Evolutionary conservation across 1,284 basidiomycete genomes (phyloP).

Genomic region (Leccinum insigne): DNA sequence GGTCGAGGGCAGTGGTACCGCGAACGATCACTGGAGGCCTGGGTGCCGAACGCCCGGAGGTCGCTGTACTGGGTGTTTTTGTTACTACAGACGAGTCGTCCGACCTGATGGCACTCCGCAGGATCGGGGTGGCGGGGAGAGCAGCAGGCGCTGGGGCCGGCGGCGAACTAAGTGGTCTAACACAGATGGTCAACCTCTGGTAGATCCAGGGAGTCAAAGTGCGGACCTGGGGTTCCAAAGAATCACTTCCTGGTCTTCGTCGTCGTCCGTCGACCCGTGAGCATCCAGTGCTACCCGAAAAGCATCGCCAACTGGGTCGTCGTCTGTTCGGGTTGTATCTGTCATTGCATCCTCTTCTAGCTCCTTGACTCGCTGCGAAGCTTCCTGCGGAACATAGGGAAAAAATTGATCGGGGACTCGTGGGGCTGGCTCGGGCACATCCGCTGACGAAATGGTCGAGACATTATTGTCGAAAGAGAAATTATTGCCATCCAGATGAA

Average conservation of each 20-base stretch:
- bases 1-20: conserved; percentile 60
- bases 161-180: conserved; percentile 40
- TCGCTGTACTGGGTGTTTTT: conserved; percentile 25
- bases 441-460: conserved; percentile 10
- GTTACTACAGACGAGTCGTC: conserved; percentile 24
- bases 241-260: conserved; percentile 60
- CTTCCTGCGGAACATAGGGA: conserved; percentile 7
- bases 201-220: conserved; percentile 1
- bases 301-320: conserved; percentile 79
- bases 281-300: conserved; percentile 62
- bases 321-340: conserved; percentile 70
- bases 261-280: conserved; percentile 34
- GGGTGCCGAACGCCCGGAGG: conserved; percentile 17
- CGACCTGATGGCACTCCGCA: conserved; percentile 27
- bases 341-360: conserved; percentile 69
- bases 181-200: conserved; percentile 11
- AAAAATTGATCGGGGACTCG: conserved; percentile 20
- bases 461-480: conserved; percentile 19
- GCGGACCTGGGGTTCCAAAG: conserved; percentile 62
- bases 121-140: conserved; percentile 26
- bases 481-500: conserved; percentile 21
- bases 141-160: conserved; percentile 11
- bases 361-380: conserved; percentile 5
- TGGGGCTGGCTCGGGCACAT: background rate
- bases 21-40: conserved; percentile 27